phyloP scores from a whole-genome alignment of 805 yeast species.

The Saccharomycopsis malanga region DNA sequence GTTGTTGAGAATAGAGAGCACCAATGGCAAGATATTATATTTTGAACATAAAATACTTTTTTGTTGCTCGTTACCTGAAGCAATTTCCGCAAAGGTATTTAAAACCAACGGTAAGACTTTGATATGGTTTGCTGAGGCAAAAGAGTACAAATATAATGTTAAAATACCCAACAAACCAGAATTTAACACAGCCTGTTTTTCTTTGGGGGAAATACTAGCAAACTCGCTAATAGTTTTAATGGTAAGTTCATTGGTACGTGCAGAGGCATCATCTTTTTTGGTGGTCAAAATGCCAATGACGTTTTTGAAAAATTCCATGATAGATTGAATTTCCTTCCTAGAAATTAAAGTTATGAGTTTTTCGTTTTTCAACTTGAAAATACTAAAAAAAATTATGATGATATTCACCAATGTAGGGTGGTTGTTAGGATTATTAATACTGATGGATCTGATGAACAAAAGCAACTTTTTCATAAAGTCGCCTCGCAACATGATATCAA shows the following conservation, averaged over 20 bases:
- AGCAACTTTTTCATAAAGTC: slow-evolving; percentile 13
- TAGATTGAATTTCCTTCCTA: slow-evolving; percentile 3
- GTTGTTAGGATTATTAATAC: slow-evolving; percentile 3
- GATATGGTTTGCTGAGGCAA: slow-evolving; percentile 4
- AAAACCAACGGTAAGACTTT: slow-evolving; percentile 10
- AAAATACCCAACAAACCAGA: slow-evolving; percentile 17
- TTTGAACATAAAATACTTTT: slow-evolving; percentile 11
- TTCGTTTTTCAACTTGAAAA: slow-evolving; percentile 11
- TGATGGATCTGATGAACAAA: slow-evolving; percentile 1
- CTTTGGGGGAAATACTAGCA: slow-evolving; percentile 10
- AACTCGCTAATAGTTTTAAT: slow-evolving; percentile 10
- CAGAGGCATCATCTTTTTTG: slow-evolving; percentile 13
- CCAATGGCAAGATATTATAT: slow-evolving; percentile 18
- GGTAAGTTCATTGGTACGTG: slow-evolving; percentile 12
- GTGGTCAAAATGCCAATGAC: slow-evolving; percentile 16
- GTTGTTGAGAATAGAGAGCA: slow-evolving; percentile 8
- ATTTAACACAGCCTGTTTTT: slow-evolving; percentile 14
- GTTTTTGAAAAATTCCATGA: slow-evolving; percentile 17
- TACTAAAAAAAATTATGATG: slow-evolving; percentile 11
- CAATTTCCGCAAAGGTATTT: slow-evolving; percentile 11
- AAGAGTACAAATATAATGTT: slow-evolving; percentile 13
- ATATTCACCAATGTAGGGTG: slow-evolving; percentile 13
- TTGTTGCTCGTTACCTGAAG: slow-evolving; percentile 17
- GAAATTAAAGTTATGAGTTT: slow-evolving; percentile 10
- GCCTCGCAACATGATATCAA: slow-evolving; percentile 27